Percentiles rank a stretch among this genome's conserved stretches.
phyloP scores from a whole-genome alignment of 257 asterid genomes.

The Capsicum baccatum region DNA sequence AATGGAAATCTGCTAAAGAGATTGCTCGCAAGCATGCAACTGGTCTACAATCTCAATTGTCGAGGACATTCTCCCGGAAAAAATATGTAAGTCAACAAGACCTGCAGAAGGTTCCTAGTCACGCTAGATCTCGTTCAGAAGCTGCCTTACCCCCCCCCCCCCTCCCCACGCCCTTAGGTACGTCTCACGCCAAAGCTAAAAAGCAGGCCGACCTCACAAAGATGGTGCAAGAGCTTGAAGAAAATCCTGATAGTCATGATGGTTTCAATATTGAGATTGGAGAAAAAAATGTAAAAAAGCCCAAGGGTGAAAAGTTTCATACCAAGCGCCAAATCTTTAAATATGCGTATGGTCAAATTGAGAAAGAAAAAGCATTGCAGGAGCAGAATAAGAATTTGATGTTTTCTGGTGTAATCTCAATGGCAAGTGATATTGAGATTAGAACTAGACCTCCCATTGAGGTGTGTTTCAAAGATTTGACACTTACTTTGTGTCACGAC shows the following conservation, averaged over 20 bases:
- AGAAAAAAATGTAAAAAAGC: slow-evolving; percentile 78
- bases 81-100: slow-evolving; percentile 58
- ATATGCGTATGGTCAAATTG: slow-evolving; percentile 93
- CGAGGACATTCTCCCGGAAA: slow-evolving; percentile 83
- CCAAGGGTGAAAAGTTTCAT: slow-evolving; percentile 75
- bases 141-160: slow-evolving; percentile 59
- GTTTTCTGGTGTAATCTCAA: slow-evolving; percentile 85
- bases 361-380: slow-evolving; percentile 86
- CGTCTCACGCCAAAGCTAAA: slow-evolving; percentile 57
- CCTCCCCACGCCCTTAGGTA: slow-evolving; percentile 47
- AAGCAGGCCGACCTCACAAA: slow-evolving; percentile 74
- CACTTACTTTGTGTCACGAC: slow-evolving; percentile 50
- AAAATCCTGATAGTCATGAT: slow-evolving; percentile 77
- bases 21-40: slow-evolving; percentile 67
- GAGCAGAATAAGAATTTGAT: slow-evolving; percentile 85
- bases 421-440: slow-evolving; percentile 74
- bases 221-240: slow-evolving; percentile 91
- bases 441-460: slow-evolving; percentile 79
- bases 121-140: slow-evolving; percentile 71
- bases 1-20: slow-evolving; percentile 92
- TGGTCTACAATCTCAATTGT: slow-evolving; percentile 61
- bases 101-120: slow-evolving; percentile 48
- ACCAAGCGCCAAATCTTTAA: slow-evolving; percentile 95
- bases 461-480: slow-evolving; percentile 82
- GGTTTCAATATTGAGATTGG: slow-evolving; percentile 89